Base-by-base conservation (phyloP, 2,329 filamentous ascomycete genomes). In the Cryphonectria nitschkei region DNA sequence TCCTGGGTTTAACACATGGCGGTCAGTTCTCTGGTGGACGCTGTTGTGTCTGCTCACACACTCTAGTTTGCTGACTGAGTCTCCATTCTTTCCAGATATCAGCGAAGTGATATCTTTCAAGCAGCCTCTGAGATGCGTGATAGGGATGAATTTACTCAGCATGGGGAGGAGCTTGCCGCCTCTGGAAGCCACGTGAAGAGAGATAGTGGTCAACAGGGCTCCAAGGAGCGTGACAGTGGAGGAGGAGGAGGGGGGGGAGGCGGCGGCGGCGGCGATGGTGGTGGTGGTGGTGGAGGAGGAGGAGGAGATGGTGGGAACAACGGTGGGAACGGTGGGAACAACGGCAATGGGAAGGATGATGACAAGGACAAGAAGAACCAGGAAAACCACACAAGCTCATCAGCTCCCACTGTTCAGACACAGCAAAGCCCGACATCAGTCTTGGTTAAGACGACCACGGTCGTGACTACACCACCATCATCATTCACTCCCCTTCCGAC, bases 21-120 rank as follows among this genome's bases (percentile, higher is more conserved):
- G 56, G 66, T 68, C 19, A 68, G 66, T 68, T 37, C 13, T 61
- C 26, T 43, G 39, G 43, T 60, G 37, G 37, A 46, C 43, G 39
- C 8, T 8, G 52, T 58, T 14, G 26, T 26, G 13, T 39, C 39
- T 32, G 22, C 66, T 14, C 29, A 37, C 11, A n/a, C 29, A 37
- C 29, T 60, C 65, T 1, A 19, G n/a, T 29, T 46, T 41, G 65
- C 65, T 46, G 54, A 60, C 46, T 60, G 37, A 16, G n/a, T 29
- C 4, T 39, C 37, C 29, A 62, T 39, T 39, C 37, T 39, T 39
- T 39, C 19, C 22, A 68, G 66, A 43, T n/a, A 26, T 11, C 66
- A 50, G 9, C 56, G 22, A 22, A 61, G 29, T 14, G 26, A 26
- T 39, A 43, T 37, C n/a, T 39, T 41, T 26, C 58, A 9, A 62